phyloP scores from a whole-genome alignment of 805 yeast genomes.

The Metschnikowia picachoensis region DNA sequence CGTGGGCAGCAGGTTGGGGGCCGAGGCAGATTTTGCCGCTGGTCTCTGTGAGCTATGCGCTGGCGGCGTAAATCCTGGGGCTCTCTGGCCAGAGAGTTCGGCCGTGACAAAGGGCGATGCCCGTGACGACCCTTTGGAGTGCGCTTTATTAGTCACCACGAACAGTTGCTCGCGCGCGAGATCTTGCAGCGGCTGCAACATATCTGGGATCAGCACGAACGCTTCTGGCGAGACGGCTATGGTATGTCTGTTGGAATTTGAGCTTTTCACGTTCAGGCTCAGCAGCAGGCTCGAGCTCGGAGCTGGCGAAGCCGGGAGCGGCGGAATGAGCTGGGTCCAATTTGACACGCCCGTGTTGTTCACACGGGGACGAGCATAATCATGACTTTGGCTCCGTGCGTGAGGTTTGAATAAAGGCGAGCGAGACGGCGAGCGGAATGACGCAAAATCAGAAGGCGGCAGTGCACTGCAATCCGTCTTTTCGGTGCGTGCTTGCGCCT shows the following conservation, averaged over 20 bases:
- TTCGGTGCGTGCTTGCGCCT: neutral
- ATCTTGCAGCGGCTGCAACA: conserved; percentile 16
- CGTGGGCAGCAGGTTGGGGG: neutral
- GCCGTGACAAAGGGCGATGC: neutral
- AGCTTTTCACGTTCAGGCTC: neutral
- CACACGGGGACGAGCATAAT: conserved; percentile 5
- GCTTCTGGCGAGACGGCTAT: conserved; percentile 17
- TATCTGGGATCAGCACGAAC: conserved; percentile 10
- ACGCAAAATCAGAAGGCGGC: conserved; percentile 1
- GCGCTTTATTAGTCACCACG: conserved; percentile 1
- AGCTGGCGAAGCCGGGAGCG: conserved; percentile 18
- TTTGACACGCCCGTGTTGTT: conserved; percentile 13
- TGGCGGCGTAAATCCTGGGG: neutral
- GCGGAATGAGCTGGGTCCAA: conserved; percentile 36
- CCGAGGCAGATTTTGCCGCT: neutral
- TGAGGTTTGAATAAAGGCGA: conserved; percentile 7
- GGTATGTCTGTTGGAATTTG: conserved; percentile 15
- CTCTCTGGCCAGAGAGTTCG: neutral
- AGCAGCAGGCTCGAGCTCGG: neutral
- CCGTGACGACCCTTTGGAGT: neutral
- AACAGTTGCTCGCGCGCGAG: conserved; percentile 9
- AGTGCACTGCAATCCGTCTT: neutral
- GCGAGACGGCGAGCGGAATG: conserved; percentile 5
- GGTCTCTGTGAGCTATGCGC: neutral
- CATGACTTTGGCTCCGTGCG: conserved; percentile 17